Base-by-base conservation (phyloP, 345 rosid species). In the Gossypium longicalyx region DNA sequence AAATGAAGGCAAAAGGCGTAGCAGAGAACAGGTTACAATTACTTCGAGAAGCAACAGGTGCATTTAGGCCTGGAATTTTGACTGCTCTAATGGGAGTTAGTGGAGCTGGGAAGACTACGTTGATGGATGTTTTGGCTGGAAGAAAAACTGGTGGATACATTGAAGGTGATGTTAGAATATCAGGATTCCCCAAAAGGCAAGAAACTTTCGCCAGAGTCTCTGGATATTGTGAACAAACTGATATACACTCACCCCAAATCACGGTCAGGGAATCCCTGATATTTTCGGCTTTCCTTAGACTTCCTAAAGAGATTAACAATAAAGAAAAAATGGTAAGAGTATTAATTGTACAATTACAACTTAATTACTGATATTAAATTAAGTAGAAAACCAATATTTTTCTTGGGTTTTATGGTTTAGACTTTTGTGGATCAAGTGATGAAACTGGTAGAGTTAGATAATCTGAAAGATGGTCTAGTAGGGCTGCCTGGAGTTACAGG, bases 61-160 rank as follows among this genome's bases (percentile, higher is more conserved):
- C 93, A 59, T 91, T 91, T 76, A 86, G 92, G 84, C 93, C 93
- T 10, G 97, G 97, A 19, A 89, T 91, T 68, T 90, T 91, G 12
- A 91, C 97, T 17, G 94, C 94, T 76, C 82, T 90, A 56, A 90
- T 90, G 94, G 94, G 92, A 67, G 89, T 86, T 20, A 85, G 89
- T 29, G 94, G 94, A n/a, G 95, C 95, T 8, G 95, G 97, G 4
- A 91, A 91, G 80, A 90, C 97, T 16, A 91, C 97, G 66, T 53
- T 90, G 75, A 90, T 91, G 97, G 97, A 91, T 82, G 97, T 91
- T 67, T 76, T 91, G 20, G 94, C 97, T 44, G 97, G 97, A 68
- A 87, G 97, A 78, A 91, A 91, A 80, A 88, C 91, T 9, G 91
- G 90, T 64, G 94, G 97, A 57, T 88, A 87, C 69, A 83, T 88